Conservation (phyloP, 371 early-diverging fungal genomes). For the Mortierella sp. region DNA sequence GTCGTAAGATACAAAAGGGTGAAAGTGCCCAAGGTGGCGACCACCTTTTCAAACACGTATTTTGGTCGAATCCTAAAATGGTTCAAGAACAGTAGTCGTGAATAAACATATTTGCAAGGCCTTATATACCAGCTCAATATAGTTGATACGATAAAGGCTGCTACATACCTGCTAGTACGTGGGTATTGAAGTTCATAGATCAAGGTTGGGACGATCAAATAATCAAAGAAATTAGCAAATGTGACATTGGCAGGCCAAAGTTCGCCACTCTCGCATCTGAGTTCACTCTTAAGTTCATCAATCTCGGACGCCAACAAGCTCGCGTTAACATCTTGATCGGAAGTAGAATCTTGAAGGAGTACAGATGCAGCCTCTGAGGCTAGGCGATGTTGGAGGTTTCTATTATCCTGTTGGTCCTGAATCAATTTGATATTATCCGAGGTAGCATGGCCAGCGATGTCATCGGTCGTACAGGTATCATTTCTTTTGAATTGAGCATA, state of each 20-base stretch:
- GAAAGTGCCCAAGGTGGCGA: slow-evolving; percentile 87
- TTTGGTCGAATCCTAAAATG: slow-evolving; percentile 83
- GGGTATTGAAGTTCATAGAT: slow-evolving; percentile 96
- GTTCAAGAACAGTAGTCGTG: not conserved
- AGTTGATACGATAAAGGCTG: not conserved
- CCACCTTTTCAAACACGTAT: slow-evolving; percentile 88
- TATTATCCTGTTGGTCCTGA: not conserved
- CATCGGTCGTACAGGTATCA: slow-evolving; percentile 36
- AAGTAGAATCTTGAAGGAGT: slow-evolving; percentile 20
- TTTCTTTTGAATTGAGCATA: slow-evolving; percentile 47
- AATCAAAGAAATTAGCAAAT: slow-evolving; percentile 87
- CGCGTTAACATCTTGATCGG: slow-evolving; percentile 7
- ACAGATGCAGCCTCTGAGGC: slow-evolving; percentile 32
- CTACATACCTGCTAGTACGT: slow-evolving; percentile 78
- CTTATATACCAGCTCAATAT: no score
- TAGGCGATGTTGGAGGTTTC: slow-evolving; percentile 24
- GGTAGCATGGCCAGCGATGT: not conserved
- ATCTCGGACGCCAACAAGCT: slow-evolving; percentile 64
- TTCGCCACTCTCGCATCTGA: slow-evolving; percentile 63
- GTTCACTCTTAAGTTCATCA: slow-evolving; percentile 70
- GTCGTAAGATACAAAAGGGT: slow-evolving; percentile 86
- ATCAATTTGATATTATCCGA: no score
- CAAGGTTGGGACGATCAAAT: slow-evolving; percentile 88
- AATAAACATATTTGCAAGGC: not conserved
- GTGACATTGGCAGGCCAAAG: slow-evolving; percentile 85